phyloP scores from a whole-genome alignment of 352 stramenopile genomes.

The Hyaloperonospora arabidopsidis region DNA sequence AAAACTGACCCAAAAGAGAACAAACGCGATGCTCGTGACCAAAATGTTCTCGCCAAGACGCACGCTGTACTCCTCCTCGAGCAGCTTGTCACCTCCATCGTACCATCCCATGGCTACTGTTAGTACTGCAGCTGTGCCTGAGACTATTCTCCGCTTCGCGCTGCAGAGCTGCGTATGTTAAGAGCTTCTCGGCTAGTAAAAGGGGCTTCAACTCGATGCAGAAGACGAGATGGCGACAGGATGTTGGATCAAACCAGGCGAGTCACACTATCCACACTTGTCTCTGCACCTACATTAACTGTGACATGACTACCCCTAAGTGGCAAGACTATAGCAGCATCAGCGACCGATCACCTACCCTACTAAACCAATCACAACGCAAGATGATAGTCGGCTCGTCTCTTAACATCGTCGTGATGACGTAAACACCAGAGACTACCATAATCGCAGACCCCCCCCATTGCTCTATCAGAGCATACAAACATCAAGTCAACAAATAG shows the following conservation, averaged over 20 bases:
- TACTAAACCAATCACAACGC: no score
- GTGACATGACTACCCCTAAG: slow-evolving; percentile 1
- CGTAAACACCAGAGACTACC: no score
- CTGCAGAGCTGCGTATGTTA: no score
- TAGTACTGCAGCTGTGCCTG: no score
- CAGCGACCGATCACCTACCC: no score
- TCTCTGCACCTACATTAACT: slow-evolving; percentile 13
- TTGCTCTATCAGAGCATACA: slow-evolving; percentile 1
- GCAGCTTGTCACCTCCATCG: slow-evolving; percentile 29
- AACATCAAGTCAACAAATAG: slow-evolving; percentile 9
- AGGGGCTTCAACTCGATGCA: slow-evolving; percentile 7
- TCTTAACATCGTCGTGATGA: slow-evolving; percentile 12
- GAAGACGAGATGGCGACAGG: slow-evolving; percentile 16
- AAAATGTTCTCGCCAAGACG: slow-evolving; percentile 54
- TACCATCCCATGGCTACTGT: slow-evolving; percentile 29
- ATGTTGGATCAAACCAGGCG: slow-evolving; percentile 12
- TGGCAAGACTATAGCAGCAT: no score
- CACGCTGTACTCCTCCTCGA: slow-evolving; percentile 56
- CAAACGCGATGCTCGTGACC: slow-evolving; percentile 50
- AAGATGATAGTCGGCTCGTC: slow-evolving; percentile 10
- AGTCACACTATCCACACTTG: slow-evolving; percentile 1
- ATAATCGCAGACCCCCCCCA: no score
- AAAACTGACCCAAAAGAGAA: slow-evolving; percentile 65
- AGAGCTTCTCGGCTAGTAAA: no score
- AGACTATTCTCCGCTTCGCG: no score